Evolutionary conservation across 225 moss, liverwort and hornwort species (phyloP), one percentile per base, ranked within the genome.

Genomic region (Physcomitrium patens): DNA sequence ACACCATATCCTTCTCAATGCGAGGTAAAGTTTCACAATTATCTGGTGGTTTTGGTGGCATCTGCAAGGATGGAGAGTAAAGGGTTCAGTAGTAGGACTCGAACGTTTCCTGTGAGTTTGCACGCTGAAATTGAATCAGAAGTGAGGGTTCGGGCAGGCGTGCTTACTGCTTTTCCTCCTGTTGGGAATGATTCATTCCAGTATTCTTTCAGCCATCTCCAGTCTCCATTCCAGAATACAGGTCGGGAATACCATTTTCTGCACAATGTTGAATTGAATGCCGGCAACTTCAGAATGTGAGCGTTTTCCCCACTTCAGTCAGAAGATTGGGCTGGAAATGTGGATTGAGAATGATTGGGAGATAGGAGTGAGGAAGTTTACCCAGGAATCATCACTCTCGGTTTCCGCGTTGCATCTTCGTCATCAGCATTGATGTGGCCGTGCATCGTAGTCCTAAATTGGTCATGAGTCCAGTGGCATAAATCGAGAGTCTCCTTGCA

Each of bases 341-440:
- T 24, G 9, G 11, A 24, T n/a, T 15, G 15, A 37, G 31, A 37
- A 37, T 3, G 31, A 2, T 9, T 10, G n/a, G 18, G 17, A 18
- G 28, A 59, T 0, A 6, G 55, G 41, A 20, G 22, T 16, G 0
- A 0, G 5, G 31, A 37, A 24, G 52, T 79, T 74, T 83, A 88
- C 88, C 78, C 77, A 5, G 85, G 78, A 55, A 85, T 81, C 85
- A 85, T 88, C 70, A 68, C 78, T 60, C 85, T 73, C 26, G 87
- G 89, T 76, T 86, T 90, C 68, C 83, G 83, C 0, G 87, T 87
- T 24, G 80, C 89, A 75, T 90, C 87, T 72, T 90, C 85, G 27
- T 85, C 56, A 51, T 90, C 89, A 15, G 76, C 82, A 77, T 90
- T 90, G 66, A 90, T 82, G 69, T 90, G 87, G 27, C 89, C 89